Evolutionary conservation across 495 filamentous ascomycete species (phyloP).

Genomic region (Articulospora tetracladia): DNA sequence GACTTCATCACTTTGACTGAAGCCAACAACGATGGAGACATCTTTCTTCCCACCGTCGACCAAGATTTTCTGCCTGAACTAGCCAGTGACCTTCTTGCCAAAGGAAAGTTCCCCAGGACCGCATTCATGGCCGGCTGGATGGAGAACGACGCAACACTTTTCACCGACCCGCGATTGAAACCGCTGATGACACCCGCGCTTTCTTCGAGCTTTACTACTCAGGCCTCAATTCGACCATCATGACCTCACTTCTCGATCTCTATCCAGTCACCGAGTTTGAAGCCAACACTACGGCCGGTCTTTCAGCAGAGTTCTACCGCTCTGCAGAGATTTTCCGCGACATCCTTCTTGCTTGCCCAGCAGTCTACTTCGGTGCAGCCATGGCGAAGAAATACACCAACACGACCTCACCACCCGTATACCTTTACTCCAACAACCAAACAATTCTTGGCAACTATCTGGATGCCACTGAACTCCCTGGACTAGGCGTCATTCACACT

Average conservation of each 20-base stretch:
- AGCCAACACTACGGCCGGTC: conserved; percentile 21
- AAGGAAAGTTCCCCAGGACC: conserved; percentile 46
- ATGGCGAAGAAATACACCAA: conserved; percentile 29
- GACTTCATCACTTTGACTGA: conserved; percentile 53
- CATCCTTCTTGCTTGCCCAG: conserved; percentile 42
- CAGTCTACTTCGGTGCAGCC: conserved; percentile 34
- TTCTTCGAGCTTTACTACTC: conserved; percentile 25
- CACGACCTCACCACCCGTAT: conserved; percentile 22
- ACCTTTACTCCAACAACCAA: conserved; percentile 39
- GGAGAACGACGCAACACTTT: conserved; percentile 56
- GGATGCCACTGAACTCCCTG: conserved; percentile 26
- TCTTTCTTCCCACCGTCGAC: conserved; percentile 57
- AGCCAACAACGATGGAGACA: conserved; percentile 54
- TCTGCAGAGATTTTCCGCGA: conserved; percentile 41
- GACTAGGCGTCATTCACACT: conserved; percentile 38
- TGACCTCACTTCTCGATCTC: conserved; percentile 27
- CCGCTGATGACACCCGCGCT: conserved; percentile 31
- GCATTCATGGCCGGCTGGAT: conserved; percentile 56
- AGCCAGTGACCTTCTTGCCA: conserved; percentile 33
- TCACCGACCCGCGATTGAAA: conserved; percentile 36
- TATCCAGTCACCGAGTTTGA: conserved; percentile 39
- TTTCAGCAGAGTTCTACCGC: conserved; percentile 39
- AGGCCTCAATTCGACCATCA: conserved; percentile 20
- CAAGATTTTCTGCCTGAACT: conserved; percentile 47
- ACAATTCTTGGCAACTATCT: conserved; percentile 36